phyloP scores from a whole-genome alignment of 2,329 filamentous ascomycete genomes.

The Diaporthe sp. region DNA sequence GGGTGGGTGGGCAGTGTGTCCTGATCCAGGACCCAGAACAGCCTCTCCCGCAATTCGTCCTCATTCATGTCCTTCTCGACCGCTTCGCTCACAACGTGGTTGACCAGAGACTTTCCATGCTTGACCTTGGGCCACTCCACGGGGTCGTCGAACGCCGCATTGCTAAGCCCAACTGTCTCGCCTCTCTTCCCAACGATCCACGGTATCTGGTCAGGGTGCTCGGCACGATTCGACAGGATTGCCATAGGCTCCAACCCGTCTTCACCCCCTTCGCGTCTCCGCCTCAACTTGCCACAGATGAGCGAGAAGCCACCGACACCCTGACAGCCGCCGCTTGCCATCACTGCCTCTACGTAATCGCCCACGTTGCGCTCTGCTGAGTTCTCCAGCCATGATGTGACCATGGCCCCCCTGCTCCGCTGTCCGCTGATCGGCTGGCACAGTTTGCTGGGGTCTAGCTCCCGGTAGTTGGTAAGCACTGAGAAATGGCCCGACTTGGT shows the following conservation, averaged over 20 bases:
- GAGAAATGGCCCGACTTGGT: constrained; percentile 72
- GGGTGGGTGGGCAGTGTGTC: constrained; percentile 66
- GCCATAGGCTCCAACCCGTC: constrained; percentile 64
- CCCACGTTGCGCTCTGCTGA: constrained; percentile 62
- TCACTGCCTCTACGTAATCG: constrained; percentile 66
- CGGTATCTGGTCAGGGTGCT: constrained; percentile 67
- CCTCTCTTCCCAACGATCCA: constrained; percentile 67
- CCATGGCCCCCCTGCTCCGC: constrained; percentile 74
- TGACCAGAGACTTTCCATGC: constrained; percentile 63
- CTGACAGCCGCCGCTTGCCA: constrained; percentile 67
- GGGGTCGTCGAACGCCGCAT: constrained; percentile 69
- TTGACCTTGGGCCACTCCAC: constrained; percentile 73
- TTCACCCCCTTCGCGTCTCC: constrained; percentile 40
- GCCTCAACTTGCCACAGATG: constrained; percentile 72
- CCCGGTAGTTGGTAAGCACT: constrained; percentile 77
- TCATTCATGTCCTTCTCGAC: constrained; percentile 55
- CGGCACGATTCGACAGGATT: constrained; percentile 74
- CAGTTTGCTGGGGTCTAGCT: constrained; percentile 64
- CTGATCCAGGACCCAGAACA: constrained; percentile 70
- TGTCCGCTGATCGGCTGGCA: constrained; percentile 67
- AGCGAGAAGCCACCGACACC: constrained; percentile 77
- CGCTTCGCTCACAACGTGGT: constrained; percentile 58
- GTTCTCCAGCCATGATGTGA: constrained; percentile 72
- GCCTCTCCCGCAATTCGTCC: constrained; percentile 62
- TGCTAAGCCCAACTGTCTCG: constrained; percentile 73